phyloP scores from a whole-genome alignment of 164 flowering plant species.

The Taxillus chinensis region DNA sequence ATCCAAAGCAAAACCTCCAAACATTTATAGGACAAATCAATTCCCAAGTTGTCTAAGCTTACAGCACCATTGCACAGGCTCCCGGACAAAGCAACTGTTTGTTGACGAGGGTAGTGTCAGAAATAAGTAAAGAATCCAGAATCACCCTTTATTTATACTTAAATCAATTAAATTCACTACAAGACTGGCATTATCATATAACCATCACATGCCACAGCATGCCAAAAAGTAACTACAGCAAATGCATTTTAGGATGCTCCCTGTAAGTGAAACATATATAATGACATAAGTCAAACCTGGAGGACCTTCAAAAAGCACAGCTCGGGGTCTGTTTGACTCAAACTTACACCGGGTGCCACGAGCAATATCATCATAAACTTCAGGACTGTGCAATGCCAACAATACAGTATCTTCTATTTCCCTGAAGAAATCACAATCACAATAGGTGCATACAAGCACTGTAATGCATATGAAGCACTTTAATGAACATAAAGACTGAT shows the following conservation, averaged over 20 bases:
- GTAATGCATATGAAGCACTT: not conserved
- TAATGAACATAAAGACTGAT: no score
- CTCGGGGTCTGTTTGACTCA: conserved; percentile 93
- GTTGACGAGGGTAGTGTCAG: no score
- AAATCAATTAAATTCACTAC: not conserved
- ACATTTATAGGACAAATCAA: no score
- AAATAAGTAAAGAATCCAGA: no score
- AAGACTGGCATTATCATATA: not conserved
- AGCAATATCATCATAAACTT: conserved; percentile 89
- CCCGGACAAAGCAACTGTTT: no score
- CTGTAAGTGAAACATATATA: no score
- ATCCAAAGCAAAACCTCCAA: no score
- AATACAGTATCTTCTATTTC: conserved; percentile 85
- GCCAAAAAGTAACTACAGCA: no score
- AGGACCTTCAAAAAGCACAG: conserved; percentile 98
- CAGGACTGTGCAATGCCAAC: conserved; percentile 76
- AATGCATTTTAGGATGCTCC: not conserved
- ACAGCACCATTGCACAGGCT: no score
- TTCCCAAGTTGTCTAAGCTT: no score
- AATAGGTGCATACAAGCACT: not conserved
- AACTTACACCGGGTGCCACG: conserved; percentile 86
- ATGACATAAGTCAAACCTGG: conserved; percentile 50
- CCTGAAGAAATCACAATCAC: conserved; percentile 24
- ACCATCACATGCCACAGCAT: not conserved
- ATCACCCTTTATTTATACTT: not conserved